Evolutionary conservation across 306 rosid genomes (phyloP).

Genomic region (Prosopis cineraria): DNA sequence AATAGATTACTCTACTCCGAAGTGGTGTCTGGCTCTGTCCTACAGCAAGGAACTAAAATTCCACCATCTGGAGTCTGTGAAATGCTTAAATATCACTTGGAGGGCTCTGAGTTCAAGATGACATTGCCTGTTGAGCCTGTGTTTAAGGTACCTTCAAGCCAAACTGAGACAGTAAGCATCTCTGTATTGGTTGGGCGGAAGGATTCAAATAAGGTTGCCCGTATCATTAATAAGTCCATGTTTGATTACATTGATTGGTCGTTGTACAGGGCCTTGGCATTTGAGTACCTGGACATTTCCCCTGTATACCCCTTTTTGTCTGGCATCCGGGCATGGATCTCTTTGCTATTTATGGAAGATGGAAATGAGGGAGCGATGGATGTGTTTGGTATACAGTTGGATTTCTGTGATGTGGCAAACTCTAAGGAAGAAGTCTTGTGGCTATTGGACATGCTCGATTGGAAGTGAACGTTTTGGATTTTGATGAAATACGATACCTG

Average conservation of each 20-base stretch:
- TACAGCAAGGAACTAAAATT: conserved; percentile 52
- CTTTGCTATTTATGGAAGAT: conserved; percentile 84
- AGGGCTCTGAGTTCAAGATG: conserved; percentile 79
- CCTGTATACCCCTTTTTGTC: conserved; percentile 72
- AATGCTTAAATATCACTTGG: conserved; percentile 61
- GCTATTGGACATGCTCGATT: conserved; percentile 92
- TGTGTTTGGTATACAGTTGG: conserved; percentile 93
- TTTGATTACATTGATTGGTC: conserved; percentile 83
- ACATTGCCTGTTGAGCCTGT: conserved; percentile 74
- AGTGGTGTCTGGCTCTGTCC: conserved; percentile 72
- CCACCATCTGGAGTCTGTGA: conserved; percentile 61
- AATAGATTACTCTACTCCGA: conserved; percentile 68
- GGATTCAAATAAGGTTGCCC: conserved; percentile 80
- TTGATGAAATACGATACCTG: conserved; percentile 4
- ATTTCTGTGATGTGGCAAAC: conserved; percentile 89
- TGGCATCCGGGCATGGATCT: conserved; percentile 87
- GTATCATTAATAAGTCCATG: conserved; percentile 64
- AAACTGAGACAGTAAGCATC: conserved; percentile 70
- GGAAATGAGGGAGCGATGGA: conserved; percentile 65
- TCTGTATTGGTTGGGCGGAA: conserved; percentile 82
- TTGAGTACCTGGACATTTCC: conserved; percentile 85
- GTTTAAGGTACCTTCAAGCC: conserved; percentile 63
- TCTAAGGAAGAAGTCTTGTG: conserved; percentile 89
- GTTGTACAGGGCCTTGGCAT: conserved; percentile 76
- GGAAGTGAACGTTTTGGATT: conserved; percentile 65